Base-by-base conservation (phyloP, 1,284 basidiomycete species). In the Malassezia furfur region DNA sequence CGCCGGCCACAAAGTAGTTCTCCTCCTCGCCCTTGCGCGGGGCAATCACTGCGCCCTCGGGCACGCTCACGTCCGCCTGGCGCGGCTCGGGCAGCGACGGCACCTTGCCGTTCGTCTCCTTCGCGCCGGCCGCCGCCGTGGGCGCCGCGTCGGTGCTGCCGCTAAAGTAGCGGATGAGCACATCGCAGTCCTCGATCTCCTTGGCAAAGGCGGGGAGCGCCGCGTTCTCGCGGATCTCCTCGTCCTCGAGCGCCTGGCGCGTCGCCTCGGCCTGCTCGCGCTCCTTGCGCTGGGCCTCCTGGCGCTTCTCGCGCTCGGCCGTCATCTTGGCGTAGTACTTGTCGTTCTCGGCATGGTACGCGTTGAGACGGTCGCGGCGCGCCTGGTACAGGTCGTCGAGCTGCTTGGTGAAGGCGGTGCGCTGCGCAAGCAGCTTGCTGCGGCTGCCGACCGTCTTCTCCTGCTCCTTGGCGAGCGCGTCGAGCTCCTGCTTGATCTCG, bases 161-260 rank as follows among this genome's bases (percentile, higher is more conserved):
- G 53, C 67, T 84, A 77, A 99, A 87, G 77, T 83, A 86, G 75
- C 90, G 87, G 75, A 98, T 87, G 61, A 94, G 82, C 7, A 87
- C 91, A 70, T 89, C 85, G 78, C 91, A 96, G 76, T 98, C 94
- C 78, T 98, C 91, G 67, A 98, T 91, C 77, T 96, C 84, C 57
- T 84, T 81, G 69, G 90, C 87, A 80, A 84, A 98, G 0, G 94
- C 94, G 37, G 94, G 91, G 38, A 82, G 71, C 54, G 85, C 83
- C 31, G 94, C 94, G 68, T 96, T 91, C 64, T 98, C 94, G 54
- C 88, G 84, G 55, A 98, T 74, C 43, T 84, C 84, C 62, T 84
- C 81, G 40, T 85, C 88, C 57, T 85, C 79, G 73, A 90, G 89
- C 74, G 85, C 80, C 72, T 85, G 85, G 78, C 89, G 89, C 58